Evolutionary conservation across 2,329 filamentous ascomycete species (phyloP).

Genomic region (Aspergillus ochraceoroseus): DNA sequence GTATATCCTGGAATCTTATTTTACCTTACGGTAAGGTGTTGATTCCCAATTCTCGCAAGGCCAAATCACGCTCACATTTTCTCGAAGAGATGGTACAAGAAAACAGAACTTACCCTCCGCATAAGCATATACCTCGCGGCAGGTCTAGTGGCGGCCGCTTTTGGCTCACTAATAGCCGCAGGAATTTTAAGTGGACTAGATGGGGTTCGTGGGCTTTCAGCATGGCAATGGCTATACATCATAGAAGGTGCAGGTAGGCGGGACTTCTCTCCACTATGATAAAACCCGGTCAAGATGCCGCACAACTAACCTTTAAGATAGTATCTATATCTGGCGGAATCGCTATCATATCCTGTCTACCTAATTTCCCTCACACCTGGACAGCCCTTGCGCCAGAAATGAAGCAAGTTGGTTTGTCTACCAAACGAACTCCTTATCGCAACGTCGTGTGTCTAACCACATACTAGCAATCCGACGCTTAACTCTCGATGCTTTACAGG

Average conservation of each 20-base stretch:
- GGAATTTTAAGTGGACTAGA: conserved; percentile 45
- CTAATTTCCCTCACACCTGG: conserved; percentile 48
- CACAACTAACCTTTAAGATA: conserved; percentile 15
- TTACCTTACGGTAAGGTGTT: conserved; percentile 37
- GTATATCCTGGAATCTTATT: conserved; percentile 47
- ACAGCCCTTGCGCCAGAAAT: conserved; percentile 41
- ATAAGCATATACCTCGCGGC: conserved; percentile 52
- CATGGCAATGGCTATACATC: conserved; percentile 45
- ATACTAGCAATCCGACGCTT: conserved; percentile 42
- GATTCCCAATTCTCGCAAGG: not conserved
- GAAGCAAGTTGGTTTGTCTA: conserved; percentile 36
- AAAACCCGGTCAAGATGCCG: conserved; percentile 12
- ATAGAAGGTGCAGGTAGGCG: conserved; percentile 31
- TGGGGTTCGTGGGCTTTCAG: conserved; percentile 33
- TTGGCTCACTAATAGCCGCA: conserved; percentile 52
- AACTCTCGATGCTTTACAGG: conserved; percentile 48
- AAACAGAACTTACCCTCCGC: conserved; percentile 49
- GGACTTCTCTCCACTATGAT: not conserved
- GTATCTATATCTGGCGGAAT: conserved; percentile 6
- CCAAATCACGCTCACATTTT: not conserved
- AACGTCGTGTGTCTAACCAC: not conserved
- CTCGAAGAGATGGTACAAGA: conserved; percentile 48
- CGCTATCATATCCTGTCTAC: conserved; percentile 32
- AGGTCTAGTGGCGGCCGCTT: conserved; percentile 48
- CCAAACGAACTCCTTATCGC: not conserved